Evolutionary conservation across 176 grass and related monocot genomes (phyloP), one percentile per base, ranked within the genome.

Genomic region (Elymus sibiricus): DNA sequence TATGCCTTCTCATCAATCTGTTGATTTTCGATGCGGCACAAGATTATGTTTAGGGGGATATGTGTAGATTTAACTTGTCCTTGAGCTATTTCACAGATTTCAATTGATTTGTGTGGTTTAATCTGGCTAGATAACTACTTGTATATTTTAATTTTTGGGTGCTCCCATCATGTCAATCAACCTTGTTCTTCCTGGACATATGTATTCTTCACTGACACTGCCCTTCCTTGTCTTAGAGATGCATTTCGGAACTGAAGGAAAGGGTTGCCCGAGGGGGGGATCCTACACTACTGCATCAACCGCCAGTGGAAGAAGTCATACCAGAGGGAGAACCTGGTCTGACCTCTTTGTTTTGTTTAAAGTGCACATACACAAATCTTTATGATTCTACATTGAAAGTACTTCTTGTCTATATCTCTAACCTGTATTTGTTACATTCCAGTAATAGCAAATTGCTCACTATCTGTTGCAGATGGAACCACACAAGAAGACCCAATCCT

Each of bases 221-320:
- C 86, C 79, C 16, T 72, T 87, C 64, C 66, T 74, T 86, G 26
- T 76, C 17, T 22, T 39, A 95, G 96, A 90, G 86, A 89, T 98
- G 93, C 79, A 81, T 98, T 80, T 80, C 82, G 75, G 90, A 94
- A 83, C 76, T 98, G 28, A 95, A 87, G 73, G 86, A 92, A 13
- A 95, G 88, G 76, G 90, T 98, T 61, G 91, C 90, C 43, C 90
- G 67, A 73, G 96, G 96, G 5, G 96, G 91, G 39, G 96, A 98
- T 84, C 93, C 88, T 79, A 90, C 96, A 77, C 72, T 85, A 64
- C 85, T 98, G 35, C 84, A 95, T n/a, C 91, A 92, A 80, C 85
- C 84, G 13, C 70, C 49, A 53, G 64, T 69, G 58, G 81, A 94
- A 87, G 85, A 94, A 89, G 84, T 70, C 64, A 82, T 58, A 10